Base-by-base conservation (phyloP, 257 asterid genomes). In the Solanum chiquidenum region DNA sequence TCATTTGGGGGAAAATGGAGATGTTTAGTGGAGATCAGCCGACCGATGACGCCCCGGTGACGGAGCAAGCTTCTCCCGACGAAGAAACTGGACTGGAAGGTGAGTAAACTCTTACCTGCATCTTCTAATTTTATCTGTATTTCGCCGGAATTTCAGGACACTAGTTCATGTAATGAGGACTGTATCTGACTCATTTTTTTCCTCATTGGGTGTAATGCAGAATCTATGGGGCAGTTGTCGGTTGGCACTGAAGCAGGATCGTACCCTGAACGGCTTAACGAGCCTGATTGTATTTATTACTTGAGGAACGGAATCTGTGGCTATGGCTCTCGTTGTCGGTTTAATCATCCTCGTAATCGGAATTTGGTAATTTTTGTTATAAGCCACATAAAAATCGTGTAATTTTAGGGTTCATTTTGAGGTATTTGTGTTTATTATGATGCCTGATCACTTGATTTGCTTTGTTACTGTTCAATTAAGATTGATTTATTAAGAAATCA, bases 281-380 rank as follows among this genome's bases (percentile, higher is more conserved):
- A 87, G 85, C 74, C 86, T 38, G 91, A 87, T 85, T 90, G 92
- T 82, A 72, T 82, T 52, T 87, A 88, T 88, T 90, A 88, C 71
- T 75, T 88, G 87, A 87, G 87, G 86, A 87, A 88, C 31, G 91
- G 92, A 21, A 44, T 88, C 74, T 90, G 91, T 27, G 91, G 91
- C 38, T 90, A 84, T 80, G 91, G 92, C 55, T 75, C 89, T 86
- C 91, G 90, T 13, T 90, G 92, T 88, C 92, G 91, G 80, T 90
- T 87, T 84, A 90, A 87, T 88, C 92, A 90, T 88, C 92, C 92
- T 21, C 88, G 85, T 21, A 66, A 88, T 18, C 88, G 86, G 44
- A 74, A 12, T 49, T 72, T 27, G 84, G 91, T 90, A 75, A 27
- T 72, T 14, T 37, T 23, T 74, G 52, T 74, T 73, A 11, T 37